Evolutionary conservation across 2,329 filamentous ascomycete genomes (phyloP), one percentile per base, ranked within the genome.

Genomic region (Cladophialophora exuberans): DNA sequence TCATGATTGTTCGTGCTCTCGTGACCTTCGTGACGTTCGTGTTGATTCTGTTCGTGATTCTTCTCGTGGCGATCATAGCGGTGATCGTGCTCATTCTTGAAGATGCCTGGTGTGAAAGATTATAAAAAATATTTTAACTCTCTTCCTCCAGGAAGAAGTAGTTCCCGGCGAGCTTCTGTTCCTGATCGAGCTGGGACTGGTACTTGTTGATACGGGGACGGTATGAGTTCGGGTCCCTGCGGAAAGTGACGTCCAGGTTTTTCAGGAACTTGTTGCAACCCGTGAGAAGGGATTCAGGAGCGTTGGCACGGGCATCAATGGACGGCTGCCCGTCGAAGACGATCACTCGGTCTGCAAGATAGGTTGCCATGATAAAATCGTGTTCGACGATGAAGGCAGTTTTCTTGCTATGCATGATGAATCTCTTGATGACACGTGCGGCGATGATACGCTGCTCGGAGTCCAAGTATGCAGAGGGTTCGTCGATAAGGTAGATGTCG

Each of bases 401-500:
- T 85, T 97, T 97, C 86, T 97, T 97, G 67, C 91, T 87, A 80
- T 99, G 93, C 94, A 99, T 99, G 76, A 99, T 99, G 83, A 96
- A 99, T 64, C 94, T 88, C 83, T 99, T 99, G 79, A 99, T 99
- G 71, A 99, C 95, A 70, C 92, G 88, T 41, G 93, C 88, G 59
- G 92, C 93, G 67, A 99, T 87, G 70, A 99, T 96, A 88, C 94
- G 93, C 78, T 99, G 94, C 78, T 99, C 94, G 45, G 94, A 97
- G 74, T 99, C 94, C 56, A 99, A 88, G 76, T 99, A 99, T 60
- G 92, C 92, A 65, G 89, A 94, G 42, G 94, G 94, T 78, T 99
- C 94, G 70, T 99, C 94, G 69, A 99, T 99, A 62, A 99, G 82
- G 75, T 99, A 99, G 70, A 99, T 97, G 69, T 99, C 94, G 53